phyloP scores from a whole-genome alignment of 805 yeast species.

The Nadsonia fulvescens region DNA sequence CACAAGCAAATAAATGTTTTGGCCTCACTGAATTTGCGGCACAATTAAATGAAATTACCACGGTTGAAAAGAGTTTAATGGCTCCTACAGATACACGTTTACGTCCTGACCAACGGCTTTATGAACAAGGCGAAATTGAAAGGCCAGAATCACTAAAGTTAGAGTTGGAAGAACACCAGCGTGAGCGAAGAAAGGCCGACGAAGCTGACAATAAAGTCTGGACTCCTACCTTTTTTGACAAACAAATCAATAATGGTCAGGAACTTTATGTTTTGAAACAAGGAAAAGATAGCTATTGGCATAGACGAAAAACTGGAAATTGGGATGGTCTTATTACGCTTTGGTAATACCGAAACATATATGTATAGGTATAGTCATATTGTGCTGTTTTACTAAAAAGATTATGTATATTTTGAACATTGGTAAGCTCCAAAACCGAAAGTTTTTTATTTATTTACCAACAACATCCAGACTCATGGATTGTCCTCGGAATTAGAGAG shows the following conservation, averaged over 20 bases:
- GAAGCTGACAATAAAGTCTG: constrained; percentile 29
- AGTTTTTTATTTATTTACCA: too few relatives aligned
- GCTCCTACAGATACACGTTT: constrained; percentile 82
- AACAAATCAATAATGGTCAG: constrained; percentile 15
- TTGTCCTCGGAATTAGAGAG: too few relatives aligned
- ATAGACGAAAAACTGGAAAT: constrained; percentile 35
- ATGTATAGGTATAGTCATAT: background rate
- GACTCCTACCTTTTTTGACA: constrained; percentile 46
- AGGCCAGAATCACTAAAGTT: constrained; percentile 56
- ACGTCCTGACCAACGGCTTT: constrained; percentile 67
- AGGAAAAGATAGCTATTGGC: constrained; percentile 59
- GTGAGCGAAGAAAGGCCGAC: constrained; percentile 47
- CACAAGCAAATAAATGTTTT: constrained; percentile 42
- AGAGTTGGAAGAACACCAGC: constrained; percentile 59
- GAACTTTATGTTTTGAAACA: constrained; percentile 35
- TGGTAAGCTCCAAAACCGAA: too few relatives aligned
- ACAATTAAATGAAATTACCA: constrained; percentile 60
- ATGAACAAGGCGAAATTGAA: constrained; percentile 52
- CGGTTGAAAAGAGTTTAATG: constrained; percentile 39
- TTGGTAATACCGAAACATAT: constrained; percentile 5
- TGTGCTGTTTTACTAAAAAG: too few relatives aligned
- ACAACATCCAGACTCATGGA: too few relatives aligned
- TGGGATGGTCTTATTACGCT: constrained; percentile 11
- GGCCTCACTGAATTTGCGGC: constrained; percentile 81
- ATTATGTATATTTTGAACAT: too few relatives aligned